Evolutionary conservation across 371 early-diverging fungal species (phyloP).

Genomic region (Zopfochytrium polystomum): DNA sequence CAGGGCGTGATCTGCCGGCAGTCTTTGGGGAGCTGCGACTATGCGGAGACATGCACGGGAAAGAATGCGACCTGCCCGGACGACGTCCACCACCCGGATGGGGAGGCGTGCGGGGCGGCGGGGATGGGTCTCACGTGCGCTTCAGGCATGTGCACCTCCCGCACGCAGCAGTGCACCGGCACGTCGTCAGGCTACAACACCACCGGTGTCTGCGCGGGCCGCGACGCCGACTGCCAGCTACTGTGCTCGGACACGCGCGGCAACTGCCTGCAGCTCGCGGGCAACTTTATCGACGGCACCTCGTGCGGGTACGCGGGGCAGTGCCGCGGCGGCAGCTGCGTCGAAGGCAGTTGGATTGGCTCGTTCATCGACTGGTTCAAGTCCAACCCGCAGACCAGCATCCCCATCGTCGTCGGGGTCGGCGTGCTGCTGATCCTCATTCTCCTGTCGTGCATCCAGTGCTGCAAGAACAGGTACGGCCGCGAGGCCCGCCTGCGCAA

Average conservation of each 20-base stretch:
- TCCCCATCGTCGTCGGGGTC: slow-evolving; percentile 37
- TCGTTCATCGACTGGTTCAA: slow-evolving; percentile 30
- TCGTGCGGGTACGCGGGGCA: slow-evolving; percentile 64
- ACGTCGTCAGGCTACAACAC: slow-evolving; percentile 8
- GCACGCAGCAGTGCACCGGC: slow-evolving; percentile 69
- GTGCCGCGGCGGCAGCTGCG: slow-evolving; percentile 29
- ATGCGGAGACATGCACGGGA: slow-evolving; percentile 76
- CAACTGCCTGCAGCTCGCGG: slow-evolving; percentile 67
- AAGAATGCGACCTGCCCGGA: slow-evolving; percentile 68
- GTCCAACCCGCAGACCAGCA: slow-evolving; percentile 25
- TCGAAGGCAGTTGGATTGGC: slow-evolving; percentile 18
- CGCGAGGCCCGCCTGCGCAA: no score
- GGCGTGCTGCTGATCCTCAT: no score
- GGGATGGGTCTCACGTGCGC: slow-evolving; percentile 62
- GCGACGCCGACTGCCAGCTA: slow-evolving; percentile 33
- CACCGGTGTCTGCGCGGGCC: slow-evolving; percentile 27
- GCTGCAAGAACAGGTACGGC: no score
- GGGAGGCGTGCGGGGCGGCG: slow-evolving; percentile 53
- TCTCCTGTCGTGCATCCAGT: no score
- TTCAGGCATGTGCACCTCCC: slow-evolving; percentile 77
- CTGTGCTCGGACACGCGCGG: slow-evolving; percentile 29
- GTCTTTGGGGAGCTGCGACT: slow-evolving; percentile 76
- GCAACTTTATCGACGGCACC: slow-evolving; percentile 84
- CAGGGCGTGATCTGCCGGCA: slow-evolving; percentile 69
- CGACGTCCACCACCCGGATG: slow-evolving; percentile 66